Evolutionary conservation across 352 stramenopile species (phyloP).

Genomic region (Phytophthora palmivora): DNA sequence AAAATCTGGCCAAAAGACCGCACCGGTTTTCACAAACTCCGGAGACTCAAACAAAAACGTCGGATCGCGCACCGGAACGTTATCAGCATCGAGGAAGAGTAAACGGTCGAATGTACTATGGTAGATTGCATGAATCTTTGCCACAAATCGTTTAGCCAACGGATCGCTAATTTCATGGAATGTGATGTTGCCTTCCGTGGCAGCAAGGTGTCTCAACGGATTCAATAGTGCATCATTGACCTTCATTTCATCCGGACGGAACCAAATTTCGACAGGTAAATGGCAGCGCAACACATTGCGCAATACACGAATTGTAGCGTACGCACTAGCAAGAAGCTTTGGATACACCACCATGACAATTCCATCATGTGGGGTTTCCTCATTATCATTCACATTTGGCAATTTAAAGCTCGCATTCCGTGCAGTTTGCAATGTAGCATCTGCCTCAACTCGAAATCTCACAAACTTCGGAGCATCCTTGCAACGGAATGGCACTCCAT

Average conservation of each 20-base stretch:
- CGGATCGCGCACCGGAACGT: slow-evolving; percentile 55
- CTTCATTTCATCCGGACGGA: slow-evolving; percentile 42
- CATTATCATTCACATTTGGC: slow-evolving; percentile 7
- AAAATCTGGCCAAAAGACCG: slow-evolving; percentile 72
- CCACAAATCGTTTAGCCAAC: slow-evolving; percentile 43
- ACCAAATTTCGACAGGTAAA: slow-evolving; percentile 66
- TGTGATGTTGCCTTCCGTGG: slow-evolving; percentile 22
- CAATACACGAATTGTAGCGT: slow-evolving; percentile 45
- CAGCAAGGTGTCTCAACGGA: slow-evolving; percentile 36
- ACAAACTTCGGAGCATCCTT: slow-evolving; percentile 43
- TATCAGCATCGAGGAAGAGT: slow-evolving; percentile 63
- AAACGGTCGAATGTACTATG: slow-evolving; percentile 50
- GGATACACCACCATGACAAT: slow-evolving; percentile 68
- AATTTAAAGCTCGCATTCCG: slow-evolving; percentile 17
- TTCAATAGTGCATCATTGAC: slow-evolving; percentile 23
- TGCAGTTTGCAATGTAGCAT: slow-evolving; percentile 3
- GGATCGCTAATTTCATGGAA: slow-evolving; percentile 36
- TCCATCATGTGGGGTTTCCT: slow-evolving; percentile 8
- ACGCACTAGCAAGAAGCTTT: slow-evolving; percentile 49
- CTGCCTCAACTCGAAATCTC: slow-evolving; percentile 28
- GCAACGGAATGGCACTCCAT: slow-evolving; percentile 41
- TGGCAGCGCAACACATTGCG: slow-evolving; percentile 38
- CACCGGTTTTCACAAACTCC: slow-evolving; percentile 46
- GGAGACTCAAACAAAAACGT: slow-evolving; percentile 35
- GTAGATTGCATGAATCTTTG: slow-evolving; percentile 59